These are phyloP conservation scores for Trypanosoma avium DNA, from an alignment of 208 protist genomes.

Conservation along the genomic window DNA sequence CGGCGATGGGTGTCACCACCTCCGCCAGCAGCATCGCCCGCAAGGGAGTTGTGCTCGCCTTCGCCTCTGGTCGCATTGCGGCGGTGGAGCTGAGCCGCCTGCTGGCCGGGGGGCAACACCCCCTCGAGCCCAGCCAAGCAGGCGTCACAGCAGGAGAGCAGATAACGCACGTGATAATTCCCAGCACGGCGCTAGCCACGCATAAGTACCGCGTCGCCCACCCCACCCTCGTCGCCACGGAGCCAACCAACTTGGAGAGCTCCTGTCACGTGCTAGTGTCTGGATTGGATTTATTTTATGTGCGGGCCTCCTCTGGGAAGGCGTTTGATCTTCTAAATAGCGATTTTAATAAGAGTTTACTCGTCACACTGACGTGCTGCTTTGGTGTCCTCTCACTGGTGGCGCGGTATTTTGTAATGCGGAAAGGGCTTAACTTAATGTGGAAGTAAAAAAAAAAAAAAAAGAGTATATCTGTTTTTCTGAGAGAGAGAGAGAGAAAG, in stretches of 20 bases:
- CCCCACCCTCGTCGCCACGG: constrained; percentile 55
- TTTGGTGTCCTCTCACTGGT: constrained; percentile 67
- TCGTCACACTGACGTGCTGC: constrained; percentile 62
- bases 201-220: constrained; percentile 73
- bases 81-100: constrained; percentile 67
- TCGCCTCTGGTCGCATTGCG: constrained; percentile 70
- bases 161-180: constrained; percentile 70
- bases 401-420: constrained; percentile 67
- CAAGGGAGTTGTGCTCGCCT: constrained; percentile 83
- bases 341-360: constrained; percentile 88
- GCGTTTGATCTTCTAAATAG: constrained; percentile 91
- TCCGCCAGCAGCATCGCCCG: constrained; percentile 72
- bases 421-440: constrained; percentile 58
- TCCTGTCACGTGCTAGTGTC: constrained; percentile 82
- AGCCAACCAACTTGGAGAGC: constrained; percentile 83
- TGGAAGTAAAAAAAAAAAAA: constrained; percentile 53
- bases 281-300: constrained; percentile 91
- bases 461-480: not conserved
- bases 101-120: constrained; percentile 65
- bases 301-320: constrained; percentile 82
- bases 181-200: constrained; percentile 49
- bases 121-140: constrained; percentile 28
- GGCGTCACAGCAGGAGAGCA: too few relatives aligned
- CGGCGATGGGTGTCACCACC: constrained; percentile 74
- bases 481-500: constrained; percentile 5